Percentiles rank a stretch among this genome's conserved stretches.
Conservation (phyloP, 2,329 filamentous ascomycete species). For the Cytospora mali region DNA sequence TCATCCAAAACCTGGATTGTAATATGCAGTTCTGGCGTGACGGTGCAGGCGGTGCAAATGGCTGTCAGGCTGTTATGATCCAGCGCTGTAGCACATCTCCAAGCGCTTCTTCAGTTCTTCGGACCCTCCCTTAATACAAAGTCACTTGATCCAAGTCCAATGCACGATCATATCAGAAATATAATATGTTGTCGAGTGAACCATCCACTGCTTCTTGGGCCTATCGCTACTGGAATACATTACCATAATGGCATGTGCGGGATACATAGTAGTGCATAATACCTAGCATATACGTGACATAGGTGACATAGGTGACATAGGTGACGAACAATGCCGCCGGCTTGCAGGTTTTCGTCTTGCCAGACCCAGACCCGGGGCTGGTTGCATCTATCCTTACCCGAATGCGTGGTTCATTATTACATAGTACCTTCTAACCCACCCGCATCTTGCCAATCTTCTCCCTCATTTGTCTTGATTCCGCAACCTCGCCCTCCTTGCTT, state of each 20-base stretch:
- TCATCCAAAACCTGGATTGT: background rate
- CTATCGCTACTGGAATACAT: too few species aligned
- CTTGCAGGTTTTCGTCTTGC: background rate
- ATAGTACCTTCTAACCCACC: conserved; percentile 16
- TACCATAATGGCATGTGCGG: too few species aligned
- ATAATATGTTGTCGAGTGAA: too few species aligned
- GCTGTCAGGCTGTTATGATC: background rate
- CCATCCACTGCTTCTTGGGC: too few species aligned
- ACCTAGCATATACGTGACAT: too few species aligned
- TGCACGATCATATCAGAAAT: too few species aligned
- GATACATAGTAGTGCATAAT: too few species aligned
- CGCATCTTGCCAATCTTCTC: conserved; percentile 20
- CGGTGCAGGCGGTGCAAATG: conserved; percentile 18
- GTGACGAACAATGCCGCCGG: too few species aligned
- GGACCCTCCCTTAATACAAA: too few species aligned
- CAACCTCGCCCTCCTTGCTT: conserved; percentile 2
- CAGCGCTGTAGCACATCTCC: background rate
- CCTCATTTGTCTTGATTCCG: conserved; percentile 17
- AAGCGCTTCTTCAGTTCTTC: background rate
- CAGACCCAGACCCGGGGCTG: conserved; percentile 13
- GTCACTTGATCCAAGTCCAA: too few species aligned
- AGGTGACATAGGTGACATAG: too few species aligned
- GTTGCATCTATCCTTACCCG: background rate
- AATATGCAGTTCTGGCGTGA: conserved; percentile 26
- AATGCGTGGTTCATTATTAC: conserved; percentile 5